Evolutionary conservation across 192 early-diverging fungal genomes (phyloP).

Genomic region (Rhizoclosmatium sp.): DNA sequence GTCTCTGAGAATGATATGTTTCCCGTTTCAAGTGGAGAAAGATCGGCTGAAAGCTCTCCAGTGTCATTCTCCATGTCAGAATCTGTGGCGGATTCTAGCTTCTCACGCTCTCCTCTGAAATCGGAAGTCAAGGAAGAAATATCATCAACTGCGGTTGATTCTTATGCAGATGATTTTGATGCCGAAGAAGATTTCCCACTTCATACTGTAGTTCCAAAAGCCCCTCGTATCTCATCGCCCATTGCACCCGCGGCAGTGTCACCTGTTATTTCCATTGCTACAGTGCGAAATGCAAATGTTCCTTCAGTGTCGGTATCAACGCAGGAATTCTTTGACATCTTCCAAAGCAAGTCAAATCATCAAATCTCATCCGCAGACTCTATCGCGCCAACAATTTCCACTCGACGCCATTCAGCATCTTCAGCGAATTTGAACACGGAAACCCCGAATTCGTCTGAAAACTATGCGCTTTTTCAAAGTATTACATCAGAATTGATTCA

Average conservation of each 20-base stretch:
- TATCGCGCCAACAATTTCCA: neutral
- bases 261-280: constrained; percentile 7
- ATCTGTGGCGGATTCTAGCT: neutral
- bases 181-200: constrained; percentile 29
- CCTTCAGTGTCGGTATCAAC: neutral
- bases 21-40: neutral
- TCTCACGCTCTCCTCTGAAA: too few relatives aligned
- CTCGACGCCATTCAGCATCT: neutral
- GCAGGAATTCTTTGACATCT: neutral
- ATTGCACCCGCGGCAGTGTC: neutral
- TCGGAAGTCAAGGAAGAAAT: neutral
- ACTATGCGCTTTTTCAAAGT: neutral
- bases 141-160: neutral
- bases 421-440: neutral
- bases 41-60: neutral
- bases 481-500: neutral
- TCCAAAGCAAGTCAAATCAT: neutral
- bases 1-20: neutral
- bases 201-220: constrained; percentile 13
- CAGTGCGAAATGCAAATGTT: constrained; percentile 4
- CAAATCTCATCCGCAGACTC: neutral
- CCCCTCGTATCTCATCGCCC: neutral
- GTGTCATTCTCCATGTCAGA: neutral
- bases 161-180: neutral
- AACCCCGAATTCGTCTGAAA: neutral